Evolutionary conservation across 2,329 filamentous ascomycete species (phyloP), one percentile per base, ranked within the genome.

Genomic region (Fusarium sp.): DNA sequence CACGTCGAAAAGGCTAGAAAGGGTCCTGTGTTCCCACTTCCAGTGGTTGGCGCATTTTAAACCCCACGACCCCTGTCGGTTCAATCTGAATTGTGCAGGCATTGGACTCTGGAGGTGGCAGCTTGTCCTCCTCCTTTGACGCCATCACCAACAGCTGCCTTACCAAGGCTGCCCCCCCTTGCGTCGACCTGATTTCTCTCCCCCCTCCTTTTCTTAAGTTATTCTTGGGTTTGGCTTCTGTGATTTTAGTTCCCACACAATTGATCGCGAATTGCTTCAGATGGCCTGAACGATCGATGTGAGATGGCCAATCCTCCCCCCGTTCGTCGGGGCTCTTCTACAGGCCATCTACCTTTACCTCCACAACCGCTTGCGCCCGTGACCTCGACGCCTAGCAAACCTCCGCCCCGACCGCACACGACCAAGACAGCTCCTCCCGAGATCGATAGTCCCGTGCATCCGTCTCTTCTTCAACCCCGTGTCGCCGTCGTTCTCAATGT

Each of bases 401-500:
- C 66, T 64, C 63, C 41, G 18, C 54, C 54, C 36, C 48, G 56
- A 15, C 41, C 60, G 60, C 51, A 45, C 15, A 44, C 68, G 44
- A 63, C 60, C 18, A 60, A 51, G 38, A 62, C 56, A 68, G 60
- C 59, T 55, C 36, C 72, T 22, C 35, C 67, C 4, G 54, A 69
- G 5, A 26, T 44, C 38, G 60, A 76, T n/a, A 42, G 38, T 22
- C 45, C 75, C 57, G 74, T 80, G 20, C 79, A 78, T 36, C 79
- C 81, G 28, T 82, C 88, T 22, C 84, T 91, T 59, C 86, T 94
- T 48, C 93, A 95, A 79, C 93, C 93, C 18, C 92, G 93, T 63
- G 90, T 96, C 63, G 93, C 93, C 72, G 92, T 95, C 76, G 89
- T 94, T 38, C 87, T 96, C 53, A 93, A 93, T 58, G 90, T 96